A percentile compares a stretch with the other conserved stretches of the same genome.
Evolutionary conservation across 768 basidiomycete genomes (phyloP).

Genomic region (Suillus subalutaceus): DNA sequence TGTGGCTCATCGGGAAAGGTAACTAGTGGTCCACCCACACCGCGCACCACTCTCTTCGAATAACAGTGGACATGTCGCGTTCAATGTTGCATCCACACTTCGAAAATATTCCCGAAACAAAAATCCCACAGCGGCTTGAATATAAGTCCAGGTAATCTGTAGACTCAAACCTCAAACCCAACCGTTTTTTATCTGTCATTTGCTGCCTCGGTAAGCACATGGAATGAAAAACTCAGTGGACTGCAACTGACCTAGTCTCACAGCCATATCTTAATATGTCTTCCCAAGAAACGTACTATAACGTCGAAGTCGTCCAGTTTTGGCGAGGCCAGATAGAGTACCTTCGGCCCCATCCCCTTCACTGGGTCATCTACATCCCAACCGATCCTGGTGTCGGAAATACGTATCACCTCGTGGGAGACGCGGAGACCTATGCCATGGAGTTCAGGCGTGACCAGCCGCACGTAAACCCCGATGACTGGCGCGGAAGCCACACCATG

Average conservation of each 20-base stretch:
- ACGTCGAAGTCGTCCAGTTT: conserved; percentile 34
- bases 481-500: conserved; percentile 27
- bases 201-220: neutral
- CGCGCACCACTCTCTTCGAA: neutral
- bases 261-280: conserved; percentile 6
- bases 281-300: conserved; percentile 22
- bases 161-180: neutral
- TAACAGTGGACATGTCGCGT: neutral
- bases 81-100: neutral
- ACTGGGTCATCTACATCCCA: conserved; percentile 37
- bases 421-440: conserved; percentile 26
- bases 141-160: neutral
- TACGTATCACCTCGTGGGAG: conserved; percentile 30
- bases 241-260: neutral
- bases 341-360: conserved; percentile 19
- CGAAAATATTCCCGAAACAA: neutral
- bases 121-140: neutral
- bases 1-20: neutral
- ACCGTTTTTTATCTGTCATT: neutral
- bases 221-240: neutral
- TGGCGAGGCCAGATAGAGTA: conserved; percentile 27
- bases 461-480: conserved; percentile 17
- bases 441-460: conserved; percentile 14
- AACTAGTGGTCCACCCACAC: neutral
- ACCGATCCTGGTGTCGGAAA: conserved; percentile 22